These are phyloP conservation scores for Pisolithus thermaeus DNA, from an alignment of 1,284 basidiomycete species.

Conservation along the genomic window DNA sequence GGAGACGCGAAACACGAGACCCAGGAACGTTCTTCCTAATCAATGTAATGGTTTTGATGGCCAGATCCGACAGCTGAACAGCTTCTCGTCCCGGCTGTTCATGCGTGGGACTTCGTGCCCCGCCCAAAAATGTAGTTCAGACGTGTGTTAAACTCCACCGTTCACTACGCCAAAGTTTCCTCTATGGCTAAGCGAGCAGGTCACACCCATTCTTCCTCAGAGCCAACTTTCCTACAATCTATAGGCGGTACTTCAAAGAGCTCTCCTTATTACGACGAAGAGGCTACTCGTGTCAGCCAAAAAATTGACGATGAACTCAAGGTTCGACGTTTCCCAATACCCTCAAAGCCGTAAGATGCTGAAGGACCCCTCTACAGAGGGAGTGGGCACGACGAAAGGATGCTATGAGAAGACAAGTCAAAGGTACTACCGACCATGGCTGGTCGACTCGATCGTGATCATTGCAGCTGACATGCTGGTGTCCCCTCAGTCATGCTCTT, in stretches of 20 bases:
- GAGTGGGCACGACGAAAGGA: slow-evolving; percentile 50
- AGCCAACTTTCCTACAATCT: slow-evolving; percentile 28
- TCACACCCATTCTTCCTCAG: slow-evolving; percentile 26
- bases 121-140: slow-evolving; percentile 26
- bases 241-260: slow-evolving; percentile 27
- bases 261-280: slow-evolving; percentile 37
- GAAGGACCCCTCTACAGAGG: slow-evolving; percentile 34
- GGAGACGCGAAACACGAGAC: neutral
- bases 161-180: slow-evolving; percentile 15
- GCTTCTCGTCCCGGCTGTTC: slow-evolving; percentile 32
- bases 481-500: slow-evolving; percentile 51
- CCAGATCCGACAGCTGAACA: slow-evolving; percentile 21
- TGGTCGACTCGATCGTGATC: neutral
- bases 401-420: slow-evolving; percentile 50
- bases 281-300: slow-evolving; percentile 51
- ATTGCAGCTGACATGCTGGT: slow-evolving; percentile 6
- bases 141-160: slow-evolving; percentile 13
- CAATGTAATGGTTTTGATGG: slow-evolving; percentile 22
- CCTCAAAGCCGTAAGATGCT: neutral
- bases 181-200: slow-evolving; percentile 24
- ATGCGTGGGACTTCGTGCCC: slow-evolving; percentile 27
- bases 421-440: slow-evolving; percentile 42
- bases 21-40: slow-evolving; percentile 14
- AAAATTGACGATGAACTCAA: slow-evolving; percentile 67
- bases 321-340: slow-evolving; percentile 33